Percentiles rank a stretch among this genome's conserved stretches.
Conservation (phyloP, 441 rosid genomes). For the Pelargonium myrrhifolium region DNA sequence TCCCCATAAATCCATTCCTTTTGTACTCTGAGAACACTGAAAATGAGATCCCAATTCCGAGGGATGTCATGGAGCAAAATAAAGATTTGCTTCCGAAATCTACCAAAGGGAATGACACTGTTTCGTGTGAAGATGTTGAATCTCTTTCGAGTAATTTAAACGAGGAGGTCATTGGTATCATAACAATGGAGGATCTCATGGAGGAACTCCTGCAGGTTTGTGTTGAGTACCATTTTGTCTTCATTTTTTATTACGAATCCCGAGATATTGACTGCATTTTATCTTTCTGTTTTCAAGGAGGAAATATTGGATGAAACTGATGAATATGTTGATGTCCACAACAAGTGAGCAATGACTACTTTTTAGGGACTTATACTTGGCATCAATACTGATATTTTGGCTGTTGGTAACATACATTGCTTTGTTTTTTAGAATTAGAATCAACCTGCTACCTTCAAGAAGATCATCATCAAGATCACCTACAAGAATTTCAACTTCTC, state of each 20-base stretch:
- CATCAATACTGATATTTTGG: too few species aligned
- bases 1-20: slow-evolving; percentile 25
- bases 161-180: slow-evolving; percentile 63
- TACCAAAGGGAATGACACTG: too few species aligned
- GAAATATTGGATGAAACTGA: slow-evolving; percentile 86
- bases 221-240: too few species aligned
- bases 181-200: slow-evolving; percentile 84
- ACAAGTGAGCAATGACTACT: slow-evolving; percentile 29
- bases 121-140: too few species aligned
- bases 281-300: too few species aligned
- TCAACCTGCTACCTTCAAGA: slow-evolving; percentile 38
- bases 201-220: slow-evolving; percentile 80
- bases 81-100: too few species aligned
- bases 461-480: slow-evolving; percentile 37
- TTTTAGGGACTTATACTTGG: too few species aligned
- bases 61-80: not conserved
- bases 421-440: slow-evolving; percentile 33
- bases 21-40: slow-evolving; percentile 20
- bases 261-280: too few species aligned
- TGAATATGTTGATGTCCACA: slow-evolving; percentile 48
- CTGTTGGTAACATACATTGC: too few species aligned
- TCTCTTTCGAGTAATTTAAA: too few species aligned
- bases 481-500: slow-evolving; percentile 28
- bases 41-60: slow-evolving; percentile 21
- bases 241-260: too few species aligned